A percentile compares a stretch with the other conserved stretches of the same genome.
These are phyloP conservation scores for Groenewaldozyma auringiensis DNA, from an alignment of 1,139 yeast genomes.

Conservation along the genomic window DNA sequence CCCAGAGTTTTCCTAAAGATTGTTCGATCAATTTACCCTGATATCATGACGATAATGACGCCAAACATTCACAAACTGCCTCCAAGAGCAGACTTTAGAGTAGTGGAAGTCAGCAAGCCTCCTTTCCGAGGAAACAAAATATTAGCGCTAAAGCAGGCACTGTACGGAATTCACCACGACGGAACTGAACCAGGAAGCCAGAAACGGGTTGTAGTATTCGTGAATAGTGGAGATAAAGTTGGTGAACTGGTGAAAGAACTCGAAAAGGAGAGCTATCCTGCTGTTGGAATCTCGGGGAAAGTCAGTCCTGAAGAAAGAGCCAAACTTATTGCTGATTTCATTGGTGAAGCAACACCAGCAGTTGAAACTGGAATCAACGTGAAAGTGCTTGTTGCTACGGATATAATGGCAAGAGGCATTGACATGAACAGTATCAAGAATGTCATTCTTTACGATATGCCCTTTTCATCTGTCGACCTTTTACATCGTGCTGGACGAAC, in stretches of 20 bases:
- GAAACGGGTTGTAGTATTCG: slow-evolving; percentile 81
- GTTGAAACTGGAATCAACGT: slow-evolving; percentile 17
- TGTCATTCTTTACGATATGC: slow-evolving; percentile 78
- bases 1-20: slow-evolving; percentile 69
- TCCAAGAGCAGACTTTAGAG: slow-evolving; percentile 57
- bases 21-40: slow-evolving; percentile 55
- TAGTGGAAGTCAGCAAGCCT: slow-evolving; percentile 72
- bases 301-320: slow-evolving; percentile 53
- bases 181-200: slow-evolving; percentile 71
- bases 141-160: slow-evolving; percentile 78
- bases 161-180: slow-evolving; percentile 78
- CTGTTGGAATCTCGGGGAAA: slow-evolving; percentile 58
- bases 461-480: slow-evolving; percentile 74
- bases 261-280: slow-evolving; percentile 50
- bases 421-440: slow-evolving; percentile 79
- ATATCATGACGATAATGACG: slow-evolving; percentile 61
- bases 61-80: slow-evolving; percentile 82
- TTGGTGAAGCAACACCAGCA: slow-evolving; percentile 46
- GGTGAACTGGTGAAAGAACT: slow-evolving; percentile 49
- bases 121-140: slow-evolving; percentile 71
- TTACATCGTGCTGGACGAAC: slow-evolving; percentile 93
- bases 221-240: slow-evolving; percentile 65
- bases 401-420: slow-evolving; percentile 80
- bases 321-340: slow-evolving; percentile 50
- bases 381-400: slow-evolving; percentile 82